Base-by-base conservation (phyloP, 2,329 filamentous ascomycete genomes). In the Lecanicillium sp. region DNA sequence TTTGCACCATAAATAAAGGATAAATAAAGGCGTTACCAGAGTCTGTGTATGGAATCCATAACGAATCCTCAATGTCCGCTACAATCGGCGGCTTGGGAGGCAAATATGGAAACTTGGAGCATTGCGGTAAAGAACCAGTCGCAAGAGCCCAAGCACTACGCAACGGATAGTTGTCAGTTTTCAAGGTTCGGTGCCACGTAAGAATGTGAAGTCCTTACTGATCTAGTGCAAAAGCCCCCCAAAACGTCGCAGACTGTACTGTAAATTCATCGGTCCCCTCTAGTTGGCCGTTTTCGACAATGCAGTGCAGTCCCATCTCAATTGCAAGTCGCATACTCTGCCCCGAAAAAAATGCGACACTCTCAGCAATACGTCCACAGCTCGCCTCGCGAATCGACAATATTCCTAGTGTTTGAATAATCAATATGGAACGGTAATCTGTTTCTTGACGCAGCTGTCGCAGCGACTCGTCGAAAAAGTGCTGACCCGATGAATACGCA, bases 331-430 rank as follows among this genome's bases (percentile, higher is more conserved):
- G 73, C 41, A 86, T 75, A 50, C 80, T 84, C 53, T 84, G 77
- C 1, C 82, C 81, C 3, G 79, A 76, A 45, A 83, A 81, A 41
- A 76, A 82, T 68, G 81, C 85, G 37, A n/a, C n/a, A n/a, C 80
- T 83, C 46, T 80, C 76, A 19, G 78, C 83, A 49, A 85, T 79
- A 20, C 82, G 70, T 1, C 82, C 82, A 45, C 77, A 80, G 50
- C 80, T 85, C 3, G 78, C 80, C 59, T 88, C 82, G 33, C 82
- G 66, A 45, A 85, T 77, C 5, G 79, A 80, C 80, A 88, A 84
- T 48, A 88, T 74, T 4, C 80, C 80, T 12, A 87, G 62, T 2
- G 83, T 83, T 60, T 87, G 83, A 31, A 85, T 78, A 4, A 80
- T 85, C 3, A 82, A 84, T 28, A 87, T 58, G 6, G 57, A 72